Conservation (phyloP, 352 stramenopile species). For the Globisporangium perplexum region DNA sequence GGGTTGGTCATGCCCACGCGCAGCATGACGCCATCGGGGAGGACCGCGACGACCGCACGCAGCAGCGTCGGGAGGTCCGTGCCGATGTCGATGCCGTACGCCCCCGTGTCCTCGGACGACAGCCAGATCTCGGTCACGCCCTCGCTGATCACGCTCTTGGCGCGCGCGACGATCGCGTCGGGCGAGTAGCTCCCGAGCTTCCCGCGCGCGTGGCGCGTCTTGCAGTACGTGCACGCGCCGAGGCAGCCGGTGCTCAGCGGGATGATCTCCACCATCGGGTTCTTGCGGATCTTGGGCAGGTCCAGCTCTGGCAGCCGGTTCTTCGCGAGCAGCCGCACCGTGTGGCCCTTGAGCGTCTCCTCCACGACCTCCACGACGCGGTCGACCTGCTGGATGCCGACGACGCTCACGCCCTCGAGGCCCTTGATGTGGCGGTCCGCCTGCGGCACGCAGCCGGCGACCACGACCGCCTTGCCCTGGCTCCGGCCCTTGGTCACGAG, state of each 20-base stretch:
- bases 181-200: conserved; percentile 86
- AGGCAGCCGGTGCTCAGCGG: conserved; percentile 90
- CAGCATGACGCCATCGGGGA: conserved; percentile 82
- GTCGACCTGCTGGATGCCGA: conserved; percentile 91
- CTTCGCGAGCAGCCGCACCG: conserved; percentile 78
- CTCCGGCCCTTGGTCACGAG: conserved; percentile 76
- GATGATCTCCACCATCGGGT: conserved; percentile 91
- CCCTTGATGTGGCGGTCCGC: conserved; percentile 80
- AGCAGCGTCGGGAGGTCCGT: conserved; percentile 76
- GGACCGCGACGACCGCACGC: conserved; percentile 49
- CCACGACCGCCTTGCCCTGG: conserved; percentile 83
- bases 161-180: conserved; percentile 69
- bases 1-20: conserved; percentile 93
- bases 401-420: conserved; percentile 80
- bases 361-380: conserved; percentile 90
- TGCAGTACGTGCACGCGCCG: conserved; percentile 92
- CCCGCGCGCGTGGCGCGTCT: conserved; percentile 89
- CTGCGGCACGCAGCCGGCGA: conserved; percentile 90
- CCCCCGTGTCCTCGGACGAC: conserved; percentile 89
- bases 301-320: conserved; percentile 81
- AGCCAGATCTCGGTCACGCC: conserved; percentile 91
- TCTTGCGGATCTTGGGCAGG: conserved; percentile 90
- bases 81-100: conserved; percentile 88
- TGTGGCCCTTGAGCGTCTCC: conserved; percentile 89
- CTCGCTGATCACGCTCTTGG: conserved; percentile 58